Conservation (phyloP, 106 monocot species). For the Apostasia shenzhenica region DNA sequence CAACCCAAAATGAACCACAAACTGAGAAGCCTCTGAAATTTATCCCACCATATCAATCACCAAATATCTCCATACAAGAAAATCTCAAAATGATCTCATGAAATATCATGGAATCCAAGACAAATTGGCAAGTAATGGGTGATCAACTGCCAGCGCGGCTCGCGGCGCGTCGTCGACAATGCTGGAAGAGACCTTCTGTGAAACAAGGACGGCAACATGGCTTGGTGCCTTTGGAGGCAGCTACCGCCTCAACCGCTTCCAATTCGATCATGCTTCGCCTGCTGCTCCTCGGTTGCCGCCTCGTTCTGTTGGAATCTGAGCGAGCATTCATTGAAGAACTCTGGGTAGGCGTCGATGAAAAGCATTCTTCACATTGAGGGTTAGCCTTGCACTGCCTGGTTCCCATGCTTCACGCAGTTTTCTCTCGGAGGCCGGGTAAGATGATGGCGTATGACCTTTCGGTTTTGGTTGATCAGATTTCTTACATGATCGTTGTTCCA, state of each 20-base stretch:
- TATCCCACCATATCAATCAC: too few species aligned
- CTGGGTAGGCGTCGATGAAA: slow-evolving; percentile 33
- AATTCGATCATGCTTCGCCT: slow-evolving; percentile 23
- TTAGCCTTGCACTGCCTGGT: slow-evolving; percentile 49
- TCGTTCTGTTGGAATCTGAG: slow-evolving; percentile 22
- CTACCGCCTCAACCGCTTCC: slow-evolving; percentile 51
- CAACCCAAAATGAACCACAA: too few species aligned
- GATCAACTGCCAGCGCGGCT: neutral
- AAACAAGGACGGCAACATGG: slow-evolving; percentile 30
- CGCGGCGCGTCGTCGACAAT: slow-evolving; percentile 3
- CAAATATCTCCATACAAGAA: too few species aligned
- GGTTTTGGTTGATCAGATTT: slow-evolving; percentile 43
- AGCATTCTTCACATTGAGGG: slow-evolving; percentile 40
- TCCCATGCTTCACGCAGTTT: slow-evolving; percentile 44
- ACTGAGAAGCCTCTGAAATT: too few species aligned
- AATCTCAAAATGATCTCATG: too few species aligned
- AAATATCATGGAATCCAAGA: too few species aligned
- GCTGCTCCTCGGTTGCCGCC: slow-evolving; percentile 3
- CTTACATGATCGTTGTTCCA: slow-evolving; percentile 57
- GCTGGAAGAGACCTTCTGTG: slow-evolving; percentile 14
- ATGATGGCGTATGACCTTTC: slow-evolving; percentile 35
- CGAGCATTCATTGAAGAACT: slow-evolving; percentile 34
- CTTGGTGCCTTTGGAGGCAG: slow-evolving; percentile 28
- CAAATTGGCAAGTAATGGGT: neutral
- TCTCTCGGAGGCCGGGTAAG: slow-evolving; percentile 34